Conservation (phyloP, 305 asterid genomes). For the Coffea humblotiana region DNA sequence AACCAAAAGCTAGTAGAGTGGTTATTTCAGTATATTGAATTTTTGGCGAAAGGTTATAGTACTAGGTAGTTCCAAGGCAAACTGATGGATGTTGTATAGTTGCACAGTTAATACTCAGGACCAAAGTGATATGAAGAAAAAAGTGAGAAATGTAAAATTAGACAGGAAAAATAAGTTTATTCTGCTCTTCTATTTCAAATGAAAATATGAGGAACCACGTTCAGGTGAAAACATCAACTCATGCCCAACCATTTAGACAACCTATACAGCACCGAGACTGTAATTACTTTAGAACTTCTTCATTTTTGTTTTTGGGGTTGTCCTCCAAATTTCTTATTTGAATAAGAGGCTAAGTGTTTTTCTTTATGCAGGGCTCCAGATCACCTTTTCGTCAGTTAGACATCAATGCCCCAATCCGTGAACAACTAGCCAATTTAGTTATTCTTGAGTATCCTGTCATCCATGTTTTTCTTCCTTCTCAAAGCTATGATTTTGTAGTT, state of each 20-base stretch:
- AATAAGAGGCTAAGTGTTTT: neutral
- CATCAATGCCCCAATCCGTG: conserved; percentile 53
- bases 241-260: neutral
- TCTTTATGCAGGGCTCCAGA: conserved; percentile 50
- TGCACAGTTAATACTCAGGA: neutral
- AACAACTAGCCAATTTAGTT: conserved; percentile 53
- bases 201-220: neutral
- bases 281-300: too few species aligned
- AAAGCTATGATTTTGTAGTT: conserved; percentile 57
- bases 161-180: neutral
- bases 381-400: conserved; percentile 56
- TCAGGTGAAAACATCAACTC: neutral
- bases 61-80: neutral
- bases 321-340: neutral
- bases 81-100: neutral
- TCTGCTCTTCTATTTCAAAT: neutral
- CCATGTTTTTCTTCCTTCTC: conserved; percentile 75
- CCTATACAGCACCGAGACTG: neutral
- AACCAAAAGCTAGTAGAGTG: neutral
- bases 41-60: neutral
- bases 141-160: neutral
- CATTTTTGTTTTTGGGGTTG: neutral
- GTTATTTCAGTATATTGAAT: neutral
- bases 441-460: conserved; percentile 78
- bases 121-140: neutral